Base-by-base conservation (phyloP, 1,284 basidiomycete species). In the Moniliophthora roreri region DNA sequence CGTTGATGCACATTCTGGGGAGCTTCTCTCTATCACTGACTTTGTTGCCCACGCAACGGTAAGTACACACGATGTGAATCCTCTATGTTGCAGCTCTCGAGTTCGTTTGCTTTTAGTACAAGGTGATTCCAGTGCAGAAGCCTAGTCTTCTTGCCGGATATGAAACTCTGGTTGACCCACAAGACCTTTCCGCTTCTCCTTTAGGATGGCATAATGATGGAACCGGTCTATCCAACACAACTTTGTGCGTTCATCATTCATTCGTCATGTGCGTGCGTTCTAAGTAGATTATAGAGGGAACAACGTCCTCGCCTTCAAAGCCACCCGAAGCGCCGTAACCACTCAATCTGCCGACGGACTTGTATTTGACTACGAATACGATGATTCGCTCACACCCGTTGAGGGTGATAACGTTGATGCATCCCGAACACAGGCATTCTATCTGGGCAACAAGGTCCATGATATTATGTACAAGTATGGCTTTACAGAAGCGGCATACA, bases 1-100 rank as follows among this genome's bases (percentile, higher is more conserved):
- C 62, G 77, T 85, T 45, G 82, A 85, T 58, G 81, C 81, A 4
- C 75, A 79, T 58, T 69, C 73, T 23, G 80, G 78, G 45, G 72
- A 78, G 39, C 63, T 84, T 21, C 64, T 79, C n/a, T 72, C 75
- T 13, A 69, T 82, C 10, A 78, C 78, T 52, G 80, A 84, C 64
- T 85, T 77, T 57, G 73, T 75, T 39, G 64, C 71, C 35, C 69
- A 75, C 57, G 69, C 74, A 16, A 69, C 73, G 15, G 74, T 76
- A 50, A 58, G 72, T 61, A 39, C n/a, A n/a, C n/a, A n/a, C n/a
- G n/a, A n/a, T n/a, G n/a, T n/a, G 20, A 39, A 2, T 42, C 10
- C 20, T 16, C 18, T n/a, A 21, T 4, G 6, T 32, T 44, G 10
- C 18, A 20, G 2, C 9, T 24, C 18, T 11, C 23, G 5, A 21